phyloP scores from a whole-genome alignment of 208 protist species.

The Trypanosoma boissoni region DNA sequence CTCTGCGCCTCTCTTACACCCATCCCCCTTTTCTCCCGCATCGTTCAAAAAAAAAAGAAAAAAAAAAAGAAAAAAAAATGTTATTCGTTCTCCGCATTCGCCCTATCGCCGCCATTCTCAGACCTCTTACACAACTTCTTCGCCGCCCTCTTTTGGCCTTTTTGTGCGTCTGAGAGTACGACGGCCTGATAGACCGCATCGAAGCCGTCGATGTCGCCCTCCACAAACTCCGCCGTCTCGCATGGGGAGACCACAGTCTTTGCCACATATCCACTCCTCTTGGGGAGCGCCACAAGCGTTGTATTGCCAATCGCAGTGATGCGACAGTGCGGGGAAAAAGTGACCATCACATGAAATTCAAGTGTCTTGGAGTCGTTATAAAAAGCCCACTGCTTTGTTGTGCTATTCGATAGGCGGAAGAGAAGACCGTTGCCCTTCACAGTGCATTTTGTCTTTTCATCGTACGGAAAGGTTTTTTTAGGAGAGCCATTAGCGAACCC shows the following conservation, averaged over 20 bases:
- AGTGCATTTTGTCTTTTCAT: constrained; percentile 47
- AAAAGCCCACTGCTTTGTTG: constrained; percentile 51
- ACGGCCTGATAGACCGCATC: constrained; percentile 50
- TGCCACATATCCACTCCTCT: constrained; percentile 32
- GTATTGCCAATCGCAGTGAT: constrained; percentile 53
- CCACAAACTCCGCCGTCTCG: constrained; percentile 56
- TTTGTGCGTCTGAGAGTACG: constrained; percentile 57
- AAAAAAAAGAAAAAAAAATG: no score
- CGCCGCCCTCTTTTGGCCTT: constrained; percentile 30
- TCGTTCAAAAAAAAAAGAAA: no score
- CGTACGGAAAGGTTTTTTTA: constrained; percentile 35
- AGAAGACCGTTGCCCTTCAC: constrained; percentile 69
- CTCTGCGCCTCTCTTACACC: no score
- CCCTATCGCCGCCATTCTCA: no score
- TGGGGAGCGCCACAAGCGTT: constrained; percentile 30
- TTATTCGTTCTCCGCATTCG: constrained; percentile 18
- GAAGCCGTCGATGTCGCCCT: constrained; percentile 60
- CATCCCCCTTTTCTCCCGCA: neutral
- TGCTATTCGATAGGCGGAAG: constrained; percentile 66
- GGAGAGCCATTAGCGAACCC: constrained; percentile 19
- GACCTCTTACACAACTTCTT: no score
- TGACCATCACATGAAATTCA: constrained; percentile 68
- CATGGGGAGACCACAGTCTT: constrained; percentile 59
- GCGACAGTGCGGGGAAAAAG: constrained; percentile 37
- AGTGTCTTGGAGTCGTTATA: constrained; percentile 79